Evolutionary conservation across 352 stramenopile species (phyloP).

Genomic region (Aphanomyces euteiches): DNA sequence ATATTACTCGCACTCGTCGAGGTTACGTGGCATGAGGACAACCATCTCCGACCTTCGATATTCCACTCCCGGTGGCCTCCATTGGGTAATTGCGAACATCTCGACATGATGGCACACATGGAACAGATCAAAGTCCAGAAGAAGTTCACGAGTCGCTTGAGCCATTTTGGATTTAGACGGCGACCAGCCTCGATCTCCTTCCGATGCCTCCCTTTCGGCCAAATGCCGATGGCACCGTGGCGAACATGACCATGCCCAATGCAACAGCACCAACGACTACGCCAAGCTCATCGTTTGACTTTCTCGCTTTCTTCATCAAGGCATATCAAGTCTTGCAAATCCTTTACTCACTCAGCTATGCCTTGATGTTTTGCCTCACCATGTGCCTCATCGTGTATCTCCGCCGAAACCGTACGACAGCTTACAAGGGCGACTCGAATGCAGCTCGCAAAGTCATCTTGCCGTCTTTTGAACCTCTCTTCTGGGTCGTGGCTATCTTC

Average conservation of each 20-base stretch:
- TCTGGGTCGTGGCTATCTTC: constrained; percentile 47
- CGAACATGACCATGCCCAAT: not conserved
- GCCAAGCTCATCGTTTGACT: not conserved
- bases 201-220: not conserved
- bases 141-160: no score
- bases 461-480: constrained; percentile 61
- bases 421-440: constrained; percentile 43
- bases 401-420: constrained; percentile 50
- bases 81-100: no score
- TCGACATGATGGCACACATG: no score
- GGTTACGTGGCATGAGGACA: no score
- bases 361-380: constrained; percentile 45
- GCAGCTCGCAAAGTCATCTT: constrained; percentile 59
- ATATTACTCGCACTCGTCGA: no score
- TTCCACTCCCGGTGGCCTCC: no score
- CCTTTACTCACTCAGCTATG: constrained; percentile 45
- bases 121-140: no score
- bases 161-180: not conserved
- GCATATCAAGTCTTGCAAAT: constrained; percentile 43
- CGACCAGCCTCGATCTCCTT: not conserved
- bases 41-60: no score
- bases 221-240: not conserved
- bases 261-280: not conserved
- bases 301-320: constrained; percentile 17
- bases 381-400: constrained; percentile 51